Conservation (phyloP, 1,139 yeast species). For the Blastobotrys aristatus region DNA sequence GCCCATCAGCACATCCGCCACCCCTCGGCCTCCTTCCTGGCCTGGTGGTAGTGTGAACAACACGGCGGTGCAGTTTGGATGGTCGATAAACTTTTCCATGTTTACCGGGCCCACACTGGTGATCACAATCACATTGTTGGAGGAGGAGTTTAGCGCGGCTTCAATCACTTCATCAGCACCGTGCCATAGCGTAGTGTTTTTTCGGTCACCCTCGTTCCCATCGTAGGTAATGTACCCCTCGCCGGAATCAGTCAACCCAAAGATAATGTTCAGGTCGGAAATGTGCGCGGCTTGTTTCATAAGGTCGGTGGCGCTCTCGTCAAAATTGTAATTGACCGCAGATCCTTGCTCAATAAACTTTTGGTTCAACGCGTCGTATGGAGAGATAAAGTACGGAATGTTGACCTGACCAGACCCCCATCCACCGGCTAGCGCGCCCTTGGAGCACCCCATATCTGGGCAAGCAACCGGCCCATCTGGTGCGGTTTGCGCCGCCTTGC, state of each 20-base stretch:
- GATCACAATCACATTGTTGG: slow-evolving; percentile 53
- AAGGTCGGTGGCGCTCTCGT: slow-evolving; percentile 7
- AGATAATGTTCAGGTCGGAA: slow-evolving; percentile 50
- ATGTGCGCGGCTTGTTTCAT: slow-evolving; percentile 40
- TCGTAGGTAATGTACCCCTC: slow-evolving; percentile 58
- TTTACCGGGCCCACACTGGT: slow-evolving; percentile 57
- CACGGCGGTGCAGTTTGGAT: slow-evolving; percentile 54
- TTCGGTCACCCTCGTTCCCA: slow-evolving; percentile 52
- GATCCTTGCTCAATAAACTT: slow-evolving; percentile 19
- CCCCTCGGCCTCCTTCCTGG: slow-evolving; percentile 47
- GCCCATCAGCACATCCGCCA: slow-evolving; percentile 52
- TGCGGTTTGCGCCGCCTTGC: slow-evolving; percentile 12
- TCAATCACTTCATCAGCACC: slow-evolving; percentile 54
- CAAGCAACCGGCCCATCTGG: slow-evolving; percentile 13
- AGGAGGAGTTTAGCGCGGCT: slow-evolving; percentile 45
- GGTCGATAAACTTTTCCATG: slow-evolving; percentile 47
- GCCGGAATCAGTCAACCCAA: slow-evolving; percentile 47
- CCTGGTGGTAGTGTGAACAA: slow-evolving; percentile 55
- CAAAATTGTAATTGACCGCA: slow-evolving; percentile 24
- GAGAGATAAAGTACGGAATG: slow-evolving; percentile 11
- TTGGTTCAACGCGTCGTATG: slow-evolving; percentile 13
- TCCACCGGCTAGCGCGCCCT: slow-evolving; percentile 16
- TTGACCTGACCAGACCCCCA: slow-evolving; percentile 17
- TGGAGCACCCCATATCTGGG: slow-evolving; percentile 11
- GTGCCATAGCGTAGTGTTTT: slow-evolving; percentile 54